Conservation (phyloP, 1,139 yeast species). For the Pichia norvegensis region DNA sequence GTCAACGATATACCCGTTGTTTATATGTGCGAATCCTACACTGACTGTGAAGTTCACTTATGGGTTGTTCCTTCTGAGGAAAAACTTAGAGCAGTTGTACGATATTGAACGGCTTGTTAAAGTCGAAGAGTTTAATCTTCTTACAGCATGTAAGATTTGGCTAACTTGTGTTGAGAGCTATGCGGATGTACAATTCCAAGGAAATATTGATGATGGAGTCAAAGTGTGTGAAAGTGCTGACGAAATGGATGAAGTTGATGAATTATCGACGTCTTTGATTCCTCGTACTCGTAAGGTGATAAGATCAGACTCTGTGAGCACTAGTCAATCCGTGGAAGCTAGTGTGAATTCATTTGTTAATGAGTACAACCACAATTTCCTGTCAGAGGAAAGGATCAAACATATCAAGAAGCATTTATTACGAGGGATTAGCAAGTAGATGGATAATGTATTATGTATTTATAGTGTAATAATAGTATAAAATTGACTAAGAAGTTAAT, state of each 20-base stretch:
- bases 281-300: background rate
- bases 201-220: background rate
- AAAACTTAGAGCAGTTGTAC: slow-evolving; percentile 44
- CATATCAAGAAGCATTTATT: slow-evolving; percentile 23
- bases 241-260: background rate
- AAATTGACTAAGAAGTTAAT: slow-evolving; percentile 7
- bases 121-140: slow-evolving; percentile 26
- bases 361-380: slow-evolving; percentile 17
- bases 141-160: slow-evolving; percentile 28
- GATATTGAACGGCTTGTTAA: slow-evolving; percentile 26
- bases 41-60: slow-evolving; percentile 41
- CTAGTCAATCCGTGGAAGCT: background rate
- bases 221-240: background rate
- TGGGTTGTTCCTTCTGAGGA: slow-evolving; percentile 40
- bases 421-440: slow-evolving; percentile 8
- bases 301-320: slow-evolving; percentile 1
- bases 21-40: slow-evolving; percentile 39
- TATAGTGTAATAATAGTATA: background rate
- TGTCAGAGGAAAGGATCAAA: slow-evolving; percentile 22
- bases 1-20: slow-evolving; percentile 34
- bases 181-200: slow-evolving; percentile 1
- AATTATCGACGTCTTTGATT: background rate
- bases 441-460: background rate
- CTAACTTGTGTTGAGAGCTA: slow-evolving; percentile 25
- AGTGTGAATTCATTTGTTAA: slow-evolving; percentile 10